Evolutionary conservation across 345 rosid species (phyloP), one percentile per base, ranked within the genome.

Genomic region (Populus euphratica): DNA sequence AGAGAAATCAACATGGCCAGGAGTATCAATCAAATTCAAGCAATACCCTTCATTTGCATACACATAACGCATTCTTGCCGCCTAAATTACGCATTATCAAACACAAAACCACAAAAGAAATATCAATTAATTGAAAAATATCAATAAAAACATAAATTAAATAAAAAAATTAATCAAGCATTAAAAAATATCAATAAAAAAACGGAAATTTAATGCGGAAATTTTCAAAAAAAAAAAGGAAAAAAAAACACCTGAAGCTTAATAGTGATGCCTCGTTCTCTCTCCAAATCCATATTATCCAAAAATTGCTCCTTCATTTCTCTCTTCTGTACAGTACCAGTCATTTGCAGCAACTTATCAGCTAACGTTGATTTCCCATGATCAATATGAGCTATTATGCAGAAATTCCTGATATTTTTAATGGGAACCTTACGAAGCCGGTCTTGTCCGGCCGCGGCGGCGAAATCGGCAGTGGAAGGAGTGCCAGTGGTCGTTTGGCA

Each of bases 271-370:
- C 99, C 99, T 69, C 99, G 86, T 81, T 96, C 98, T 77, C 99
- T 88, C 88, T 93, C 99, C 86, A 96, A 92, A 81, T 96, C 99
- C 98, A 96, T 96, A 74, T 89, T 96, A 85, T 96, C 99, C 56
- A 96, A 94, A 80, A 93, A 96, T 89, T 96, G 99, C 2, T 91
- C 97, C 89, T 96, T 92, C 99, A 96, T 92, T 29, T 96, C 99
- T 63, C 99, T 88, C 69, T 83, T 88, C 86, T 93, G 92, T 4
- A 96, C 98, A 43, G 99, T 96, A 59, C 99, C 99, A 54, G 99
- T 96, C 70, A 87, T 81, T 74, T 96, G 96, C 78, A 96, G 98
- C 86, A 96, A 81, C 83, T 96, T 96, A 86, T 96, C 99, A 0
- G 98, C 99, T 81, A 96, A 84, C 25, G 99, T 93, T 0, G 98